A percentile compares a stretch with the other conserved stretches of the same genome.
Evolutionary conservation across 1,284 basidiomycete species (phyloP).

Genomic region (Athelia sp.): DNA sequence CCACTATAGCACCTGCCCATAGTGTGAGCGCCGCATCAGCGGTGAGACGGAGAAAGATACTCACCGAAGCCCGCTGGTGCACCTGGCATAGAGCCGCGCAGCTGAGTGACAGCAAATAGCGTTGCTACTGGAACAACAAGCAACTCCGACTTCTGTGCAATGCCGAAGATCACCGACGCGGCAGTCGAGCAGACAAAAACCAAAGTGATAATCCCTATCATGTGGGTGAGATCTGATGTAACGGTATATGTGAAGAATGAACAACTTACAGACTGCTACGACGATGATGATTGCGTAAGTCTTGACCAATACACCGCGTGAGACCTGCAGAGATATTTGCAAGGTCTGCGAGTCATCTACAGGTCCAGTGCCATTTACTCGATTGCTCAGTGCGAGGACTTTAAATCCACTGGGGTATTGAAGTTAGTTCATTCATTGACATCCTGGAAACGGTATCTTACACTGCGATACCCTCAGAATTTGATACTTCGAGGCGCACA

Average conservation of each 20-base stretch:
- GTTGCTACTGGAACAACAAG: background rate
- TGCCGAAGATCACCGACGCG: background rate
- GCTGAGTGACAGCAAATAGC: background rate
- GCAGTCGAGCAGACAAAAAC: background rate
- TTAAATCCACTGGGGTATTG: background rate
- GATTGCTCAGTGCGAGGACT: background rate
- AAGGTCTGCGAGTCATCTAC: background rate
- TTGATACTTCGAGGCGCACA: background rate
- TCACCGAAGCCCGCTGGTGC: background rate
- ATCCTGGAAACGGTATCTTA: background rate
- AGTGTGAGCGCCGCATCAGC: background rate
- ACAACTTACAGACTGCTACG: background rate
- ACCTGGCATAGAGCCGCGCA: background rate
- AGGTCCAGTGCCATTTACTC: background rate
- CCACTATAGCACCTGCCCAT: background rate
- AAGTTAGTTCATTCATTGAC: background rate
- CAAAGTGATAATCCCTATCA: background rate
- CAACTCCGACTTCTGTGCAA: background rate
- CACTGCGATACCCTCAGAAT: background rate
- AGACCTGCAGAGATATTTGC: background rate
- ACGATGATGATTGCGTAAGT: background rate
- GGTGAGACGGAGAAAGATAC: background rate
- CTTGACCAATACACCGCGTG: background rate
- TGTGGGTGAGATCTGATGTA: background rate
- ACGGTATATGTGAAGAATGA: background rate